Base-by-base conservation (phyloP, 208 protist species). In the Leishmania amazonensis region DNA sequence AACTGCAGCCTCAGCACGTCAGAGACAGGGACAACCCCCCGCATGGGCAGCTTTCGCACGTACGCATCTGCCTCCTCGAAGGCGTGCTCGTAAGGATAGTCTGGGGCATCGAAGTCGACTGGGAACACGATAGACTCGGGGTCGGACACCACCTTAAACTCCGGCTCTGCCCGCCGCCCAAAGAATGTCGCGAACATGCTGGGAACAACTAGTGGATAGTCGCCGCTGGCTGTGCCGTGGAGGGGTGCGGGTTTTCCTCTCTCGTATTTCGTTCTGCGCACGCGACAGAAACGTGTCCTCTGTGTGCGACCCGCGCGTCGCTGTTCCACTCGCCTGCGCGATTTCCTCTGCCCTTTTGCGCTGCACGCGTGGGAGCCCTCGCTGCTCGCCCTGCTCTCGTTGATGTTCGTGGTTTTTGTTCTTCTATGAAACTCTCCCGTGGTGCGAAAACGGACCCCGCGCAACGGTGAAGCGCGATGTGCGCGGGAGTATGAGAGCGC, bases 1-100 rank as follows among this genome's bases (percentile, higher is more conserved):
- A 98, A 96, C 78, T 92, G 89, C 7, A 98, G 89, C 85, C 95
- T 89, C 57, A 95, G 90, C 17, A 93, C 82, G 85, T 99, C 98
- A 38, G 83, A 85, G 81, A 98, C 89, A 76, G 95, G 81, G 24
- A 95, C 86, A 57, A 86, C 86, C 75, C 91, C 90, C 54, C 91
- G 83, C 79, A 86, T 81, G 47, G 91, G 90, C 64, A 95, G 78
- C 28, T 85, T 88, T 53, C 89, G 91, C 64, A 95, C 91, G 83
- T 91, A 95, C 83, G 84, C 89, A 67, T 86, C 84, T 13, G 89
- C 88, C 35, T 90, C 90, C 17, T 91, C 80, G 79, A 96, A 94
- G 58, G 77, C 80, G 35, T 82, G 78, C 71, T 87, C 76, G 45
- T 86, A 80, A 6, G 81, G 78, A n/a, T 86, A 84, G 47, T 73